Evolutionary conservation across 805 yeast genomes (phyloP), one percentile per base, ranked within the genome.

Genomic region (Cyberlindnera subsufficiens): DNA sequence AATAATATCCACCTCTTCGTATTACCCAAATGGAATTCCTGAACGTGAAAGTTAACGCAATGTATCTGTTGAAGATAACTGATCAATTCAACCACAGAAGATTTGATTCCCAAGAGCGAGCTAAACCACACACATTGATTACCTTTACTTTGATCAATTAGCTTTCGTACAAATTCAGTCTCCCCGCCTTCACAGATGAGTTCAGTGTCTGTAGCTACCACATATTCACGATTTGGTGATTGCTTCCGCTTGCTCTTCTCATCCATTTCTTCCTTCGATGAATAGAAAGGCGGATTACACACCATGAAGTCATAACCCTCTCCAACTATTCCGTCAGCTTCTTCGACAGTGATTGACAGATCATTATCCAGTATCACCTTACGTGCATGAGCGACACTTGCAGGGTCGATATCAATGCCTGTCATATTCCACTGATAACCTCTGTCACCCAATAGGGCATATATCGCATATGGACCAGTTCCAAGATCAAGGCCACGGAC

Each of bases 221-320:
- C 65, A 3, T 35, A 15, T 4, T 59, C 54, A 13, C 52, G 42
- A 1, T 59, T 49, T 6, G 49, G 30, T 3, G 7, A 13, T 6
- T 35, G 22, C 46, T 73, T 74, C 5, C 31, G n/a, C 2, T 34
- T 33, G 8, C 42, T 33, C 14, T 55, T 54, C 3, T 37, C 32
- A 5, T 45, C 40, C 51, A 71, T 45, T 35, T 72, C 78, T 1
- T 52, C 57, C 0, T 20, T 10, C 0, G 71, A 63, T 3, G 50
- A 42, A 50, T 73, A 75, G 49, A 75, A 75, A 2, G 81, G 81
- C 3, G 81, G 81, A 49, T 75, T 75, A 52, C 80, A 75, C 53
- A 76, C 63, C 6, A 66, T 59, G 43, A 74, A 65, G 29, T 43
- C 45, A 19, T 49, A 46, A 2, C 14, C 30, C 8, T 18, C 25